phyloP scores from a whole-genome alignment of 257 asterid species.

The Linaria vulgaris region DNA sequence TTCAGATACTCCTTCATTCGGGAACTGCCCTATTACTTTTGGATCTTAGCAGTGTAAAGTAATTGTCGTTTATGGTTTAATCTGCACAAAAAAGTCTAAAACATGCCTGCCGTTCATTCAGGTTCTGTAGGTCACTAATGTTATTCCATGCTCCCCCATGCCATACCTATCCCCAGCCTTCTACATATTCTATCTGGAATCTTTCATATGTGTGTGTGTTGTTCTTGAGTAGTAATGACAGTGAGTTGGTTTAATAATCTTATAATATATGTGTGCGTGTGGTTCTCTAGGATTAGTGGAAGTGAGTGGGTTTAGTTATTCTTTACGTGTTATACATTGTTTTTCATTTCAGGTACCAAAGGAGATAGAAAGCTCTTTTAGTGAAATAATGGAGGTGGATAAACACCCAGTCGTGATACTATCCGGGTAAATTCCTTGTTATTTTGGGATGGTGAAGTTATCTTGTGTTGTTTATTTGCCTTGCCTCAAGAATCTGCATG shows the following conservation, averaged over 20 bases:
- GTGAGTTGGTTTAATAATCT: conserved; percentile 18
- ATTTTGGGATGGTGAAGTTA: too few relatives aligned
- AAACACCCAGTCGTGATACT: conserved; percentile 85
- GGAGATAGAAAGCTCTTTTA: conserved; percentile 57
- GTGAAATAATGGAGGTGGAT: conserved; percentile 58
- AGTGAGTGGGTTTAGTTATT: conserved; percentile 16
- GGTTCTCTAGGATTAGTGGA: conserved; percentile 12
- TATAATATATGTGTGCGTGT: conserved; percentile 19
- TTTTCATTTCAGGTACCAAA: conserved; percentile 62
- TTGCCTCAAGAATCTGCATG: too few relatives aligned
- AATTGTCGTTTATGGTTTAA: not conserved
- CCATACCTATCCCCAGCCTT: not conserved
- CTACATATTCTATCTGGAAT: not conserved
- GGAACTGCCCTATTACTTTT: not conserved
- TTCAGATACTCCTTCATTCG: not conserved
- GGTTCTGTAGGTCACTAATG: not conserved
- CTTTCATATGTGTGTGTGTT: conserved; percentile 17
- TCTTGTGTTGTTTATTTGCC: too few relatives aligned
- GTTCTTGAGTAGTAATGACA: conserved; percentile 12
- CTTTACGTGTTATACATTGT: not conserved
- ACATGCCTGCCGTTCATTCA: not conserved
- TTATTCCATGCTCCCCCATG: not conserved
- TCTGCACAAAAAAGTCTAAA: not conserved
- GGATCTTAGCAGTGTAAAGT: not conserved
- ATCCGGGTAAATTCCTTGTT: conserved; percentile 54